Evolutionary conservation across 495 filamentous ascomycete species (phyloP).

Genomic region (Neurospora tetraspora): DNA sequence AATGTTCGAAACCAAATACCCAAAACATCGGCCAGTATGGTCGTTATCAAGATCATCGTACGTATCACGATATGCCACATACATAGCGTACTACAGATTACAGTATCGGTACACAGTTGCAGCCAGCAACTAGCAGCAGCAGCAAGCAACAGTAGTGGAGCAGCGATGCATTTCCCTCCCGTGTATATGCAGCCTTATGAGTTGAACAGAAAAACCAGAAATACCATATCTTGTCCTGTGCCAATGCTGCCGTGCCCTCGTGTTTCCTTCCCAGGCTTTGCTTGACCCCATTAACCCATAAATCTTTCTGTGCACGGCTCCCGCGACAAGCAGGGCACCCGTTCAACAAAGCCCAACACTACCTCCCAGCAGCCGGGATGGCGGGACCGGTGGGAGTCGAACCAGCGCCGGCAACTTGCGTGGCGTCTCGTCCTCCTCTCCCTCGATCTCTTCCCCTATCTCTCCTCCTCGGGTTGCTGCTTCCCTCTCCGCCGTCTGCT

Average conservation of each 20-base stretch:
- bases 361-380: background rate
- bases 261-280: background rate
- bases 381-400: background rate
- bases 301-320: background rate
- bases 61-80: background rate
- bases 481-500: background rate
- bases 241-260: background rate
- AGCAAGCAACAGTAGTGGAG: background rate
- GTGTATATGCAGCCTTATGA: background rate
- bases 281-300: background rate
- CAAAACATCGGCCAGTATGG: background rate
- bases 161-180: background rate
- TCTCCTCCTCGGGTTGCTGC: background rate
- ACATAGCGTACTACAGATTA: background rate
- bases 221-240: background rate
- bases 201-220: background rate
- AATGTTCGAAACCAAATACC: background rate
- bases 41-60: background rate
- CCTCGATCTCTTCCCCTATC: background rate
- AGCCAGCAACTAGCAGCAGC: background rate
- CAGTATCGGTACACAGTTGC: background rate
- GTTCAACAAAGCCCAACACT: background rate
- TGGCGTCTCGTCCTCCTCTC: slow-evolving; percentile 5
- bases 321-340: background rate
- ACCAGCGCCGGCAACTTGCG: background rate